These are phyloP conservation scores for Elsinoe perseae DNA, from an alignment of 2,329 filamentous ascomycete species.

Conservation along the genomic window DNA sequence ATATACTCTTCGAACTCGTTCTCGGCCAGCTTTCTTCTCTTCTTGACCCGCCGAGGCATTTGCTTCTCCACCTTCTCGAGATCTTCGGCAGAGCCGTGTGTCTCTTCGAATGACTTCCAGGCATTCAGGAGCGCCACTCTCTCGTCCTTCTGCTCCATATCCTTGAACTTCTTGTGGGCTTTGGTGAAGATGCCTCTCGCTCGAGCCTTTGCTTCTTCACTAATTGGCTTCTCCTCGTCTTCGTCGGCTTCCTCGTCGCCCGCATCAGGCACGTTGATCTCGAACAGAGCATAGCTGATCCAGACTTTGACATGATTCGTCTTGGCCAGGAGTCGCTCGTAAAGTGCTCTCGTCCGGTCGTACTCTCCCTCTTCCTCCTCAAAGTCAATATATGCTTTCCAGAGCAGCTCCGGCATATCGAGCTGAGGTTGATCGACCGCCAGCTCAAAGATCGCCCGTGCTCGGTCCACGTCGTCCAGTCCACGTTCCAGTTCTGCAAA, in stretches of 20 bases:
- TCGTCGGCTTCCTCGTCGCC: conserved; percentile 54
- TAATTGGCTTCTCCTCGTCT: conserved; percentile 55
- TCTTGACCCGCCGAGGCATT: conserved; percentile 91
- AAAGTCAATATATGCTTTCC: conserved; percentile 98
- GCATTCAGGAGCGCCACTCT: conserved; percentile 84
- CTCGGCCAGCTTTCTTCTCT: conserved; percentile 82
- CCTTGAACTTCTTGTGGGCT: conserved; percentile 79
- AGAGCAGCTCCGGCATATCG: conserved; percentile 95
- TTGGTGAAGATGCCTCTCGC: conserved; percentile 79
- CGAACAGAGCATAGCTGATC: conserved; percentile 98
- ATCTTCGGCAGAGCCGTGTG: conserved; percentile 68
- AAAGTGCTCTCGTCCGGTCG: conserved; percentile 69
- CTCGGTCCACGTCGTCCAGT: conserved; percentile 80
- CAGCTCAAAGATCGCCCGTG: conserved; percentile 85
- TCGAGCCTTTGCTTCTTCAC: conserved; percentile 73
- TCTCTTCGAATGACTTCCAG: conserved; percentile 86
- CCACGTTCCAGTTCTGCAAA: conserved; percentile 90
- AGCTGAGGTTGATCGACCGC: conserved; percentile 73
- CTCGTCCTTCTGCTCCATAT: conserved; percentile 86
- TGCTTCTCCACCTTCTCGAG: conserved; percentile 78
- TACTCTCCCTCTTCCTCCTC: conserved; percentile 94
- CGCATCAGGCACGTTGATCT: conserved; percentile 82
- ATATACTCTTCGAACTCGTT: conserved; percentile 93
- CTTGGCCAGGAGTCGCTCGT: conserved; percentile 85
- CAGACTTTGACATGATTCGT: conserved; percentile 99